Evolutionary conservation across 1,284 basidiomycete species (phyloP).

Genomic region (Volvariella surrecta): DNA sequence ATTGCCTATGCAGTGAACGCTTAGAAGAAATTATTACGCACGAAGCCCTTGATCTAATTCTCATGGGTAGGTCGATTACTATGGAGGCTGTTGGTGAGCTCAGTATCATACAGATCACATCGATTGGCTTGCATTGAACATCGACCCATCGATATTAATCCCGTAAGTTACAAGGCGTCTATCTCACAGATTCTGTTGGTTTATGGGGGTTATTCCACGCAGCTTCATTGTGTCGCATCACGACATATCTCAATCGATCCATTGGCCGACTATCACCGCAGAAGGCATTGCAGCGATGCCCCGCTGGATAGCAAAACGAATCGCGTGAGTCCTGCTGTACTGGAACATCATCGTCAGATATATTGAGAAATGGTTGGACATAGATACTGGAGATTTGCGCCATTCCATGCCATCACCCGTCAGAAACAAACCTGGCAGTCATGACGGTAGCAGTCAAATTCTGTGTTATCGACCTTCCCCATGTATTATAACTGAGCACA

Average conservation of each 20-base stretch:
- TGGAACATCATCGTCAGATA: neutral
- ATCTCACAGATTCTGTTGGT: neutral
- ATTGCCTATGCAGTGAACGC: constrained; percentile 11
- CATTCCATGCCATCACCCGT: neutral
- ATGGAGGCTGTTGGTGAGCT: neutral
- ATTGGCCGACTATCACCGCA: neutral
- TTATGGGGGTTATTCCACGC: neutral
- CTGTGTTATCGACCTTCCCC: neutral
- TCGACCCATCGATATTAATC: neutral
- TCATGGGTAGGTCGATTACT: constrained; percentile 13
- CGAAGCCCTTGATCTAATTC: constrained; percentile 13
- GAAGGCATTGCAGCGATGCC: neutral
- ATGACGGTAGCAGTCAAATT: too few species aligned
- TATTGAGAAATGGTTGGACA: neutral
- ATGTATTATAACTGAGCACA: neutral
- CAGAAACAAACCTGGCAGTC: neutral
- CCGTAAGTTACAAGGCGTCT: neutral
- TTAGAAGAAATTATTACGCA: constrained; percentile 13
- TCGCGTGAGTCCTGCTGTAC: neutral
- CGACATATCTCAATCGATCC: neutral
- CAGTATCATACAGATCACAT: neutral
- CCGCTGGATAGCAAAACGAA: neutral
- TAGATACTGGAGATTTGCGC: neutral
- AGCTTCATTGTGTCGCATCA: neutral
- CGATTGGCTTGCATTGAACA: neutral